Conservation (phyloP, 495 filamentous ascomycete genomes). For the Talaromyces wortmannii region DNA sequence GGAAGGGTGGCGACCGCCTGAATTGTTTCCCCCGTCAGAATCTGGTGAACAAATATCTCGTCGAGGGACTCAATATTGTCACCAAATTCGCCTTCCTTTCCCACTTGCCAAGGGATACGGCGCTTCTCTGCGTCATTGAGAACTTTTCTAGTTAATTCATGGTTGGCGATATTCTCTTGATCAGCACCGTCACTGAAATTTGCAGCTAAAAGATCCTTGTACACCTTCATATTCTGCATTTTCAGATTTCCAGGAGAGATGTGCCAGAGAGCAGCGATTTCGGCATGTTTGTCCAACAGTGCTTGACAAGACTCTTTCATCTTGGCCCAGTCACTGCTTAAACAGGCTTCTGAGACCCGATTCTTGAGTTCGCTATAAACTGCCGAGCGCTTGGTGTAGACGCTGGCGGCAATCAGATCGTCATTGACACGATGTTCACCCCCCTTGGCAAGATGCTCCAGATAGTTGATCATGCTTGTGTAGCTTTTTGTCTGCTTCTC, state of each 20-base stretch:
- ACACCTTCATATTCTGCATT: slow-evolving; percentile 1
- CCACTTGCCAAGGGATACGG: slow-evolving; percentile 16
- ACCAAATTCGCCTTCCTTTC: slow-evolving; percentile 12
- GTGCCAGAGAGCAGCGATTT: not conserved
- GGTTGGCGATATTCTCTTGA: not conserved
- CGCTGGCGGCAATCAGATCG: not conserved
- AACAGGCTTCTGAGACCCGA: not conserved
- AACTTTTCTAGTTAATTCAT: slow-evolving; percentile 2
- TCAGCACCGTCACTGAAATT: not conserved
- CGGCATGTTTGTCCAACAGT: slow-evolving; percentile 2
- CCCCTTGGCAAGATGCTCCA: slow-evolving; percentile 1
- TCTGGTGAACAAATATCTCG: slow-evolving; percentile 11
- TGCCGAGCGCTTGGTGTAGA: slow-evolving; percentile 4
- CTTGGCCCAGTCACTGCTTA: not conserved
- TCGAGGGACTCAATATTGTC: slow-evolving; percentile 14
- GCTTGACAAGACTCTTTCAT: slow-evolving; percentile 3
- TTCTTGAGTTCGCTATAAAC: slow-evolving; percentile 2
- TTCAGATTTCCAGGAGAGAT: not conserved
- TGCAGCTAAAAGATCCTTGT: not conserved
- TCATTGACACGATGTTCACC: slow-evolving; percentile 1
- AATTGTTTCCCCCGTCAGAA: slow-evolving; percentile 7
- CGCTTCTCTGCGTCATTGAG: slow-evolving; percentile 13
- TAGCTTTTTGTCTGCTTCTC: slow-evolving; percentile 3
- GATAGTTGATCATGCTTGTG: slow-evolving; percentile 1
- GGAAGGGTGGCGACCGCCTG: not conserved